Evolutionary conservation across 1,139 yeast species (phyloP), one percentile per base, ranked within the genome.

Genomic region (Saccharomyces hybrid): DNA sequence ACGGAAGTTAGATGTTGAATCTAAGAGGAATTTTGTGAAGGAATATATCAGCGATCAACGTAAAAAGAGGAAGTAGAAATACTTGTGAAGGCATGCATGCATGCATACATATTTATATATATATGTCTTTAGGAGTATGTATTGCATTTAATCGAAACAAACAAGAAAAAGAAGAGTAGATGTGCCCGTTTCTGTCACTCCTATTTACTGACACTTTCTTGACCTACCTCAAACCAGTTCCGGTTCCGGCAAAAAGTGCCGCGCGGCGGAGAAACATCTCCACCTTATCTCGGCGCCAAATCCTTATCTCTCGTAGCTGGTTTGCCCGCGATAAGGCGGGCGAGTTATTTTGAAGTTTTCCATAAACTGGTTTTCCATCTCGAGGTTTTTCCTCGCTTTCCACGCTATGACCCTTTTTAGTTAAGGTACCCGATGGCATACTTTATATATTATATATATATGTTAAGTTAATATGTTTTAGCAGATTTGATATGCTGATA

Each of bases 11-110:
- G 64, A 64, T 34, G 50, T 68, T 3, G 59, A 58, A 1, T 63
- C 69, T 41, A 76, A 76, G 59, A 50, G 52, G 11, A 63, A 63
- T 49, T 75, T 75, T 57, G 63, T 73, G n/a, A 51, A 62, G 9
- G 68, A 64, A n/a, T 69, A 59, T 52, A 51, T 50, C 41, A 41
- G 48, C 27, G 47, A 50, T 46, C 48, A 44, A 8, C 32, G 32
- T 13, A 27, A 28, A 20, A 28, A 47, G 31, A 47, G 14, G 11
- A 30, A 14, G 25, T 46, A 9, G 25, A 14, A 14, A 48, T 14
- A 11, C 11, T 8, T 14, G 26, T 5, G n/a, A 5, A 5, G 7
- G 25, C 8, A 14, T 14, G 13, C 25, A 20, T 11, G 13, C n/a
- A 9, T 11, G 7, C 11, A 38, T 20, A 16, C 13, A 11, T 38